Base-by-base conservation (phyloP, 116 monocot genomes). In the Cymodocea nodosa region DNA sequence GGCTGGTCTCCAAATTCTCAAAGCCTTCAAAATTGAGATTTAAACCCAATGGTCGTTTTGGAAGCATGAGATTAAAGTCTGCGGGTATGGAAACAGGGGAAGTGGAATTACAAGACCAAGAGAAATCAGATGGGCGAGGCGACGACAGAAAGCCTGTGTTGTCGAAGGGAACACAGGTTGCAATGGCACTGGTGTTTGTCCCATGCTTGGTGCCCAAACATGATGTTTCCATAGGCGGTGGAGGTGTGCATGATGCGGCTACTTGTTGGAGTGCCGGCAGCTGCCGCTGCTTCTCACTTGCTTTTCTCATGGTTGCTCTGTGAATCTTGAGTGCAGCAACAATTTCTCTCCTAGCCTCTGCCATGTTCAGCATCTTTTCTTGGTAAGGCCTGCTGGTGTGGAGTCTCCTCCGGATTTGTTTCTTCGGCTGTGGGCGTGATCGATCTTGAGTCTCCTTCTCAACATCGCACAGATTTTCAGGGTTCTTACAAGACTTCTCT, bases 321-420 rank as follows among this genome's bases (percentile, higher is more conserved):
- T 97, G 95, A 54, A 82, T 72, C 66, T 85, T 90, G 67, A 97
- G 87, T 1, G 95, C 95, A 39, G 87, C 80, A 1, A 90, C 90
- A 50, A 97, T 90, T 81, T 97, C 95, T 75, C 87, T 75, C 61
- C 95, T 81, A 4, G 90, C 95, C 66, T 97, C 95, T 3, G 95
- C 95, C 95, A 97, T 87, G 49, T 97, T 90, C 2, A 87, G 73
- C n/a, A 90, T 64, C 73, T 81, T 81, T 59, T 89, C 83, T 70
- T 90, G 90, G 54, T 90, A 90, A 44, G 95, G 95, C 56, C 75
- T 83, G 37, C 79, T 81, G 0, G 83, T 87, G 66, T 87, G 85
- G 51, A 85, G 78, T 49, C 90, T 82, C 69, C 95, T 82, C 56
- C 95, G 75, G 36, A 83, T 83, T 78, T 90, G 87, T 65, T 95